Evolutionary conservation across 2,329 filamentous ascomycete species (phyloP), one percentile per base, ranked within the genome.

Genomic region (Fusarium sp.): DNA sequence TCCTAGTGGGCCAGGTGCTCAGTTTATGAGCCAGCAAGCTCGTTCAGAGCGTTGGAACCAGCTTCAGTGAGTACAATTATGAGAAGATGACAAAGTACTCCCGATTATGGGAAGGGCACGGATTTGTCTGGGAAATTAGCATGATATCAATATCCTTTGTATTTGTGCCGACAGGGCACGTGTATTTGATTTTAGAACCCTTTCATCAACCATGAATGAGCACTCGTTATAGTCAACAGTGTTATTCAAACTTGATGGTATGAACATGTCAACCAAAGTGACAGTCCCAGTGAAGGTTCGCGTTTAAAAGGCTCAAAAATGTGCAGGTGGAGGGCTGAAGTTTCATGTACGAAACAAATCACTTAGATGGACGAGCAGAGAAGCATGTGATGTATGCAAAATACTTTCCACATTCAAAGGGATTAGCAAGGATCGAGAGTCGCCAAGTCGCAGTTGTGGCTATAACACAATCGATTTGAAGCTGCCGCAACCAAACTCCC

Each of bases 21-120:
- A 78, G 53, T 80, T 79, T 45, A 78, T 82, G 65, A 76, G 73
- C 24, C 76, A 77, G 62, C 72, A 78, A 66, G 62, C 78, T 19
- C 75, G 75, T 15, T 82, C 80, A 42, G 76, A 77, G 36, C 77
- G 83, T 56, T 84, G 80, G 79, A 76, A 77, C 24, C 80, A 83
- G 61, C 75, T 86, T 28, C 76, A 82, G 42, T 64, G 82, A 28
- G 28, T 28, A 49, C 24, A n/a, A 39, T 46, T 59, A 30, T 7
- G 11, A 47, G 36, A n/a, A 48, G 6, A 39, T 32, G 42, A 23
- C 8, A 12, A 45, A 48, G 7, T n/a, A 12, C 8, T 14, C 4
- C 7, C 4, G 7, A 28, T 28, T 28, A 10, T 28, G 26, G 4
- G 7, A 36, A 7, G 17, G n/a, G 34, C 9, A 36, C 34, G 5